phyloP scores from a whole-genome alignment of 805 yeast species.

The Metschnikowia arizonensis region DNA sequence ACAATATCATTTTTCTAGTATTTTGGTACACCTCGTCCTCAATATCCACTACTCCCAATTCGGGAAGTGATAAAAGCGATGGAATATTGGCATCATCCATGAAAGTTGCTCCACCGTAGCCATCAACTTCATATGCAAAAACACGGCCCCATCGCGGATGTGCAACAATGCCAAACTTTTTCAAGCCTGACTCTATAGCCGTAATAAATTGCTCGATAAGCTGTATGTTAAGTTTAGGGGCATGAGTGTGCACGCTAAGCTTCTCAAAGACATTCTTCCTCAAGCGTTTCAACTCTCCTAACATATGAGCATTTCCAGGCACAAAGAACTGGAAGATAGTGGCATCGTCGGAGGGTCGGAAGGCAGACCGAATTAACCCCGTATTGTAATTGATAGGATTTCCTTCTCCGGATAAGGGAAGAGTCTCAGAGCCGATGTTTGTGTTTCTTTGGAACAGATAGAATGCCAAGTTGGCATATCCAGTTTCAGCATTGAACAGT shows the following conservation, averaged over 20 bases:
- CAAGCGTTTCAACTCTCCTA: slow-evolving; percentile 53
- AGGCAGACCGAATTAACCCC: slow-evolving; percentile 75
- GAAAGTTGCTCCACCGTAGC: slow-evolving; percentile 64
- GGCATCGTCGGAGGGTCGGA: slow-evolving; percentile 87
- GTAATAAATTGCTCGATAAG: slow-evolving; percentile 36
- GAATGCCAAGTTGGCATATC: slow-evolving; percentile 44
- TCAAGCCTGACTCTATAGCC: slow-evolving; percentile 51
- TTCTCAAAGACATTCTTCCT: slow-evolving; percentile 20
- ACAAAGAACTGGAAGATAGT: slow-evolving; percentile 74
- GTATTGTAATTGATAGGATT: slow-evolving; percentile 73
- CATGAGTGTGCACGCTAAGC: slow-evolving; percentile 15
- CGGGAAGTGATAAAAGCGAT: slow-evolving; percentile 74
- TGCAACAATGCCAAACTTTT: slow-evolving; percentile 57
- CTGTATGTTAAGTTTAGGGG: slow-evolving; percentile 9
- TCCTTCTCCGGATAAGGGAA: slow-evolving; percentile 74
- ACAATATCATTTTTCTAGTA: slow-evolving; percentile 71
- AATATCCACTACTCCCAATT: slow-evolving; percentile 56
- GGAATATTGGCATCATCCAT: slow-evolving; percentile 95
- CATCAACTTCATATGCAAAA: slow-evolving; percentile 86
- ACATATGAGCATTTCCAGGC: slow-evolving; percentile 79
- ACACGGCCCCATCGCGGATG: slow-evolving; percentile 73
- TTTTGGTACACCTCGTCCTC: slow-evolving; percentile 65
- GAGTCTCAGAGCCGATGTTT: slow-evolving; percentile 73
- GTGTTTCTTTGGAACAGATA: slow-evolving; percentile 75
- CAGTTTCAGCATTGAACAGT: slow-evolving; percentile 50